Percentiles rank a stretch among this genome's conserved stretches.
Conservation (phyloP, 2,329 filamentous ascomycete species). For the Xylariaceae sp. region DNA sequence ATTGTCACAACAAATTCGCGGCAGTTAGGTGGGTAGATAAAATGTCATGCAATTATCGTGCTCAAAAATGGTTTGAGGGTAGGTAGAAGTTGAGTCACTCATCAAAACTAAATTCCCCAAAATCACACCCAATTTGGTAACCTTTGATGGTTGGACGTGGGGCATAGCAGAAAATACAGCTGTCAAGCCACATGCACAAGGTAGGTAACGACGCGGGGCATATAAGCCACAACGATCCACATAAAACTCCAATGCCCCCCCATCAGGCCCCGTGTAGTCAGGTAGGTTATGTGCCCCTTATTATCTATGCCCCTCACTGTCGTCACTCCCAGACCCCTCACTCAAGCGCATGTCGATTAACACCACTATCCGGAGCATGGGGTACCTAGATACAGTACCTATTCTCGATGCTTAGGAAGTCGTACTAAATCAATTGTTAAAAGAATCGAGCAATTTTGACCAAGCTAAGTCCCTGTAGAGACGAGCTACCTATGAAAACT, state of each 20-base stretch:
- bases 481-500: not conserved
- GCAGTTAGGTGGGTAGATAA: not conserved
- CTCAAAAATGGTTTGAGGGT: not conserved
- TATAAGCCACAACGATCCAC: slow-evolving; percentile 6
- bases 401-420: not conserved
- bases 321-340: too few species aligned
- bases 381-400: too few species aligned
- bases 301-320: too few species aligned
- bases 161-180: not conserved
- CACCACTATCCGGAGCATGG: too few species aligned
- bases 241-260: too few species aligned
- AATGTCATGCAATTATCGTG: slow-evolving; percentile 3
- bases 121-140: slow-evolving; percentile 20
- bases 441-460: not conserved
- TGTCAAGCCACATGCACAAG: slow-evolving; percentile 4
- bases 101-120: slow-evolving; percentile 17
- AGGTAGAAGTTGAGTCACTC: slow-evolving; percentile 23
- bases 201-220: not conserved
- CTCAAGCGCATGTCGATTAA: too few species aligned
- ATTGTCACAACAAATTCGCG: not conserved
- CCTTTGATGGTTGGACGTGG: slow-evolving; percentile 17
- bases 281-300: too few species aligned
- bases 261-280: too few species aligned
- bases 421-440: not conserved
- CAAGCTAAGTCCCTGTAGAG: not conserved